Percentiles rank a stretch among this genome's conserved stretches.
phyloP scores from a whole-genome alignment of 2,329 filamentous ascomycete species.

The Venturia oleaginea region DNA sequence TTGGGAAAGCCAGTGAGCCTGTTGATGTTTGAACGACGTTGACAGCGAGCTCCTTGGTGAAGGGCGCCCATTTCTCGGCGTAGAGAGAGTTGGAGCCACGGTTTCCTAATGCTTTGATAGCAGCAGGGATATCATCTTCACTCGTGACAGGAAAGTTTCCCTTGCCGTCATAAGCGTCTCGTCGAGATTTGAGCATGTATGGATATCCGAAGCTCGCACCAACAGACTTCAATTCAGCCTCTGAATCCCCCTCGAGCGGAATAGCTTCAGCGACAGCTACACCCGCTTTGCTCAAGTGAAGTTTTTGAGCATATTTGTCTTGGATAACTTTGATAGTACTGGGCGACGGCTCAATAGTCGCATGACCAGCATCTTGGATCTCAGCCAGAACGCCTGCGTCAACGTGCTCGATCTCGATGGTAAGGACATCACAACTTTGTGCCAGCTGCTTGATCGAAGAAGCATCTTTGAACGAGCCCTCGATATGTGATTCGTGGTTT shows the following conservation, averaged over 20 bases:
- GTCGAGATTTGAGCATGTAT: conserved; percentile 86
- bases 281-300: conserved; percentile 58
- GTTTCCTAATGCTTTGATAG: conserved; percentile 55
- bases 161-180: conserved; percentile 86
- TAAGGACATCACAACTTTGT: conserved; percentile 66
- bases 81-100: conserved; percentile 58
- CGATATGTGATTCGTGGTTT: conserved; percentile 62
- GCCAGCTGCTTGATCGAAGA: conserved; percentile 75
- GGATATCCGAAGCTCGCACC: conserved; percentile 64
- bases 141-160: conserved; percentile 59
- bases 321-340: conserved; percentile 81
- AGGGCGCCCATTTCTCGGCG: conserved; percentile 82
- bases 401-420: conserved; percentile 92
- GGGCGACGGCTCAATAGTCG: conserved; percentile 62
- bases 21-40: conserved; percentile 91
- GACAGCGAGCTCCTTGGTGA: conserved; percentile 79
- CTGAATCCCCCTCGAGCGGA: conserved; percentile 51
- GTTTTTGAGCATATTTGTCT: conserved; percentile 88
- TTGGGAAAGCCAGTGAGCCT: conserved; percentile 65
- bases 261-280: conserved; percentile 67
- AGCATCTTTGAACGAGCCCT: conserved; percentile 80
- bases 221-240: conserved; percentile 53
- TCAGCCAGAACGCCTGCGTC: conserved; percentile 84
- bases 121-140: conserved; percentile 52
- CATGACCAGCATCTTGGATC: conserved; percentile 56